A percentile compares a stretch with the other conserved stretches of the same genome.
Evolutionary conservation across 192 early-diverging fungal genomes (phyloP).

Genomic region (Backusella mclennaniae): DNA sequence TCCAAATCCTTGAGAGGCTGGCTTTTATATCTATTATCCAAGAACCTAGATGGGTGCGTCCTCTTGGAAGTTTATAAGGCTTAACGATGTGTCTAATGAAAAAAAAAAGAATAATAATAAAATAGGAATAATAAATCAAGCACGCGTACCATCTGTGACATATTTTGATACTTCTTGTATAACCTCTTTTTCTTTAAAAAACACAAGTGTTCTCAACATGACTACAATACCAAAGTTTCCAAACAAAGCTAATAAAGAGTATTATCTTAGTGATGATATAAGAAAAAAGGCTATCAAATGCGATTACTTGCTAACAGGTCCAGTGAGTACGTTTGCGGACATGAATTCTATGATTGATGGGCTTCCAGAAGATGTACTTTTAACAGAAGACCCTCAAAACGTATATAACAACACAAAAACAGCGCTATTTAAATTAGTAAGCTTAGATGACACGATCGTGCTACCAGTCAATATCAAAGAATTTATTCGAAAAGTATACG

Average conservation of each 20-base stretch:
- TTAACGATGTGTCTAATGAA: too few species aligned
- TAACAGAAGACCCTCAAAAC: not conserved
- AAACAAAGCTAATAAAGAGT: not conserved
- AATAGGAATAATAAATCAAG: too few species aligned
- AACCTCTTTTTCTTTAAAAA: not conserved
- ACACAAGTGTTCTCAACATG: not conserved
- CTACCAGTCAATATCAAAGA: not conserved
- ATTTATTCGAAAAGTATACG: not conserved
- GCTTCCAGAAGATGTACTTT: not conserved
- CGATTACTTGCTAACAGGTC: not conserved
- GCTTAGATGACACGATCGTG: not conserved
- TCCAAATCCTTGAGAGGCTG: conserved; percentile 3
- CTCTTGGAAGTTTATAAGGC: conserved; percentile 13
- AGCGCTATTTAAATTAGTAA: not conserved
- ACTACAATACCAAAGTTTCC: not conserved
- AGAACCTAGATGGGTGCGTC: conserved; percentile 4
- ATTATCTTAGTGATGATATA: not conserved
- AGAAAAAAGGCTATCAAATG: not conserved
- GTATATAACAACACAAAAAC: not conserved
- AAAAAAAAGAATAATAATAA: too few species aligned
- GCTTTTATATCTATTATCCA: conserved; percentile 13
- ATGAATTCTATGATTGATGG: not conserved
- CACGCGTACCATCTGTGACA: too few species aligned
- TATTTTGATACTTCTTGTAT: too few species aligned
- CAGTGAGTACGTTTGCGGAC: not conserved